Conservation (phyloP, 78 protist genomes). For the Dictyostelium capitatum region DNA sequence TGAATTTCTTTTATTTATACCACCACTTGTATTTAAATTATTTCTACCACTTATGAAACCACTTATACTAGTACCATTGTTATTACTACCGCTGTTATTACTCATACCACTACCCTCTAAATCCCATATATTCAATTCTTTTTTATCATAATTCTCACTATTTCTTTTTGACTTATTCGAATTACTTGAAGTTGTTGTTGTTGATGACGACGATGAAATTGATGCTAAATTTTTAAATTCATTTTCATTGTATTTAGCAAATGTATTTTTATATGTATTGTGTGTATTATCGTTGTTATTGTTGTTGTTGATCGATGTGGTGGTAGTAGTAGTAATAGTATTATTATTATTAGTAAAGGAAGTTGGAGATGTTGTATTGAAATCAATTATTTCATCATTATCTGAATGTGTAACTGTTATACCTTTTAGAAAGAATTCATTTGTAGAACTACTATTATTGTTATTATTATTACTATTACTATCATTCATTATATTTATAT, state of each 20-base stretch:
- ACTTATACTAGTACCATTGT: not conserved
- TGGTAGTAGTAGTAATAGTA: too few species aligned
- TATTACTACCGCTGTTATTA: not conserved
- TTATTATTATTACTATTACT: not conserved
- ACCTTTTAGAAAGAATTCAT: slow-evolving; percentile 5
- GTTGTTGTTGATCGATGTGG: not conserved
- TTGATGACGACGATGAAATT: not conserved
- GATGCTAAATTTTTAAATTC: not conserved
- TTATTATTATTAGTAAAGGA: not conserved
- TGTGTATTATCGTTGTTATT: not conserved
- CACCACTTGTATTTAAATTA: too few species aligned
- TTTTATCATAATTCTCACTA: slow-evolving; percentile 19
- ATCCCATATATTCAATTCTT: not conserved
- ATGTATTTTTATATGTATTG: not conserved
- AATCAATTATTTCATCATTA: slow-evolving; percentile 2
- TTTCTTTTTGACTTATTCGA: slow-evolving; percentile 21
- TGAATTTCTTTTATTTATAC: not conserved
- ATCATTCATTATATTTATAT: slow-evolving; percentile 9
- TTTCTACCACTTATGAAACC: too few species aligned
- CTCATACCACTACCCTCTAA: not conserved
- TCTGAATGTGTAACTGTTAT: not conserved
- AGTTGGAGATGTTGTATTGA: not conserved
- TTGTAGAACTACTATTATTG: not conserved
- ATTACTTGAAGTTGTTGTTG: not conserved
- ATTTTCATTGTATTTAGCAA: slow-evolving; percentile 4